Conservation (phyloP, 352 stramenopile genomes). For the Globisporangium solare region DNA sequence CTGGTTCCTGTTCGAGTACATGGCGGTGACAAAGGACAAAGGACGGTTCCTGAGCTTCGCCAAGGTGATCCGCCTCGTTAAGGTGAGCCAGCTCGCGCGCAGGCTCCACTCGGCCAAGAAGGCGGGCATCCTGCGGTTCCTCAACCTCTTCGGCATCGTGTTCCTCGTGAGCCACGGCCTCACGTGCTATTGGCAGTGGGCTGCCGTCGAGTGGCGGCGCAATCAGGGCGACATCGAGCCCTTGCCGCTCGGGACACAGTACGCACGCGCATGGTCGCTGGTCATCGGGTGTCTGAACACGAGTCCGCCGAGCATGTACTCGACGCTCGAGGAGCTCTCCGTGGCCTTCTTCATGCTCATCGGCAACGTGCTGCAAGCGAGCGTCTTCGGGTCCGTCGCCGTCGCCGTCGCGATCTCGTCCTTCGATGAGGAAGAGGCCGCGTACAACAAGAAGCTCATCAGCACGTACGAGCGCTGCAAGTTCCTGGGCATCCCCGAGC, state of each 20-base stretch:
- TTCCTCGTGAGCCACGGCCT: conserved; percentile 49
- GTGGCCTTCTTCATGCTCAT: conserved; percentile 71
- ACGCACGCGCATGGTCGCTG: conserved; percentile 49
- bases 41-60: conserved; percentile 53
- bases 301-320: conserved; percentile 53
- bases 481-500: conserved; percentile 57
- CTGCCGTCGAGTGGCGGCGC: conserved; percentile 37
- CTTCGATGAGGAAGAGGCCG: conserved; percentile 59
- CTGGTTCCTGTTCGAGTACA: conserved; percentile 60
- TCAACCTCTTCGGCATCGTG: conserved; percentile 43
- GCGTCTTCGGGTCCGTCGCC: conserved; percentile 60
- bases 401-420: conserved; percentile 62
- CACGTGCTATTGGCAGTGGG: conserved; percentile 62
- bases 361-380: conserved; percentile 63
- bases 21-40: conserved; percentile 21
- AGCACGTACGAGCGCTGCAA: conserved; percentile 55
- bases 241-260: conserved; percentile 26
- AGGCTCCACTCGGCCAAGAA: conserved; percentile 64
- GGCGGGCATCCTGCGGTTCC: conserved; percentile 51
- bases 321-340: conserved; percentile 39
- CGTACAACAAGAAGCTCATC: conserved; percentile 73
- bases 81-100: conserved; percentile 51
- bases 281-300: conserved; percentile 60
- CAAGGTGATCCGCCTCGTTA: conserved; percentile 67
- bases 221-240: conserved; percentile 25